Base-by-base conservation (phyloP, 129 eudicot species). In the Flaveria trinervia region DNA sequence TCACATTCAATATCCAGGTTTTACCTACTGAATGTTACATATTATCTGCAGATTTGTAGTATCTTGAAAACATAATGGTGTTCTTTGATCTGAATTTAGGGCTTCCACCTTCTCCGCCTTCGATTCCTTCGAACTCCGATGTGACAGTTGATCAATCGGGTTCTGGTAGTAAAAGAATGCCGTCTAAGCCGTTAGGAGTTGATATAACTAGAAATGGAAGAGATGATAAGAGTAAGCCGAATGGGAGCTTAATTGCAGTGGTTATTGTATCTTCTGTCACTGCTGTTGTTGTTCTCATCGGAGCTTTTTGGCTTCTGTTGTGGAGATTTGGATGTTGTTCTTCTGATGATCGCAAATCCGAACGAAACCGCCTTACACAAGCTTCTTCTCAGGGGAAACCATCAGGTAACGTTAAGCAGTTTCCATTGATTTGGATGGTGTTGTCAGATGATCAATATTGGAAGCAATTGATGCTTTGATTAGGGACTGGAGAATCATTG, bases 21-120 rank as follows among this genome's bases (percentile, higher is more conserved):
- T 66, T 67, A 13, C 41, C 41, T 5, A 36, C 41, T 36, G 7
- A 36, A 36, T 36, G 7, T 36, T 5, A 36, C 41, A 5, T 26
- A 26, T 76, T 64, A 20, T 77, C 26, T 18, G 46, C 68, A 25
- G 5, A 64, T 52, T 51, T 39, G 48, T 50, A 12, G 17, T 20
- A 15, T 33, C 44, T 76, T 20, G 3, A 17, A 48, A 36, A 52
- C 16, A n/a, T 67, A 5, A 41, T 66, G 54, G 76, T 71, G 17
- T 17, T 16, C 75, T 62, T 78, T 61, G 54, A 46, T 28, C 14
- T 23, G 13, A 84, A 59, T 62, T 65, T 76, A 95, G 99, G 99
- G 65, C 87, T 95, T 75, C 99, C 97, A 6, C 96, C 99, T 44
- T 89, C 99, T 73, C 99, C 99, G 17, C 97, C 99, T 55, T 76